Evolutionary conservation across 345 rosid genomes (phyloP), one percentile per base, ranked within the genome.

Genomic region (Linum tenue): DNA sequence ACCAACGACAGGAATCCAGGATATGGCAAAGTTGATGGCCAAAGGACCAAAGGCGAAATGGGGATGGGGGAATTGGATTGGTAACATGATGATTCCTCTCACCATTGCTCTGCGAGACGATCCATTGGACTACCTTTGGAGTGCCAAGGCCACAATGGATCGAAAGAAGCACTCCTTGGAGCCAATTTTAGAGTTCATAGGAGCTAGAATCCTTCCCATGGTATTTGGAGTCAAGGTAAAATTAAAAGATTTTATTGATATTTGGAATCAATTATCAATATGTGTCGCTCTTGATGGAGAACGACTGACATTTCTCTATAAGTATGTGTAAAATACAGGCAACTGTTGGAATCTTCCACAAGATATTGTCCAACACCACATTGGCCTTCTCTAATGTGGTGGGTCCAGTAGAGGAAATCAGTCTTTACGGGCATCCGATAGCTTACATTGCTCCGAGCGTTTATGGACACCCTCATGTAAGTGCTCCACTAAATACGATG

Each of bases 381-480:
- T 39, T 88, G 78, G 72, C 84, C 11, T 88, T 84, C 63, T 86
- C 91, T 3, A 88, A 83, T 37, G 53, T 86, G 60, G 68, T 79
- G 10, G 91, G 91, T 48, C 96, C 90, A 1, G 3, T 37, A 6
- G 88, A 86, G 73, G 91, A 88, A 69, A 81, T 84, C 15, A 76
- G 81, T 71, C 79, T 84, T 57, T 86, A 72, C 64, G 96, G 85
- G 2, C 88, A 83, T 59, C 84, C 88, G 9, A 64, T 86, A 3
- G 76, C 83, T 66, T 88, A 78, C 73, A 59, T 88, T 36, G 90
- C 90, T 50, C 86, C 96, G 15, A 77, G 77, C 64, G 84, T 76
- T 42, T 84, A 82, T 56, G 89, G 88, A 35, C 89, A 86, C 44
- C 88, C 96, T 8, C 86, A 86, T 56, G 88, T 82, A 74, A 64